A percentile compares a stretch with the other conserved stretches of the same genome.
Conservation (phyloP, 495 filamentous ascomycete genomes). For the Lentithecium fluviatile region DNA sequence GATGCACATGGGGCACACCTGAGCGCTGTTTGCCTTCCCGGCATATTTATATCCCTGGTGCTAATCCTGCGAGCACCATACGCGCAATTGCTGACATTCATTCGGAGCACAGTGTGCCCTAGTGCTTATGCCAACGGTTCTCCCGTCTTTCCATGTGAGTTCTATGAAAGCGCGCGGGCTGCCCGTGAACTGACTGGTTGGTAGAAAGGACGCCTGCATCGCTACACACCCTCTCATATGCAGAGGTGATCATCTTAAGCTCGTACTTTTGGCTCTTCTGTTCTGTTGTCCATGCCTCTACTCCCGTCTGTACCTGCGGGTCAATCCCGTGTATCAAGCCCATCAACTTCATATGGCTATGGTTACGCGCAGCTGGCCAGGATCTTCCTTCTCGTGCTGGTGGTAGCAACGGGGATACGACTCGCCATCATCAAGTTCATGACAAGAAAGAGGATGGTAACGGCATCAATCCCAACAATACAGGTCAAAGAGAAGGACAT, state of each 20-base stretch:
- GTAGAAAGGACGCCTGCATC: slow-evolving; percentile 25
- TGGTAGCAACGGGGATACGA: slow-evolving; percentile 20
- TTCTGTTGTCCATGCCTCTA: slow-evolving; percentile 26
- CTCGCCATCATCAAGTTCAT: slow-evolving; percentile 6
- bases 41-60: slow-evolving; percentile 35
- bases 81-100: slow-evolving; percentile 30
- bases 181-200: slow-evolving; percentile 34
- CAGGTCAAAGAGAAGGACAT: slow-evolving; percentile 13
- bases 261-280: slow-evolving; percentile 1
- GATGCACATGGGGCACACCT: slow-evolving; percentile 31
- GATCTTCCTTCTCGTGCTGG: slow-evolving; percentile 21
- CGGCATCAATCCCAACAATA: background rate
- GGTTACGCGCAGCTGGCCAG: slow-evolving; percentile 6
- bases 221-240: slow-evolving; percentile 33
- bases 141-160: slow-evolving; percentile 34
- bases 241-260: slow-evolving; percentile 31
- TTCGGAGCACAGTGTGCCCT: slow-evolving; percentile 29
- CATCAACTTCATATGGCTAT: background rate
- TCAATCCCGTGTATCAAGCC: slow-evolving; percentile 11
- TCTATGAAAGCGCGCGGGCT: slow-evolving; percentile 21
- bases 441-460: slow-evolving; percentile 23
- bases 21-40: slow-evolving; percentile 21
- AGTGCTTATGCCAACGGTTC: slow-evolving; percentile 35
- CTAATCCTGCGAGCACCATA: slow-evolving; percentile 24
- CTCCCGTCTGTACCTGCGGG: slow-evolving; percentile 17